Evolutionary conservation across 495 filamentous ascomycete genomes (phyloP), one percentile per base, ranked within the genome.

Genomic region (Coniosporium apollinis): DNA sequence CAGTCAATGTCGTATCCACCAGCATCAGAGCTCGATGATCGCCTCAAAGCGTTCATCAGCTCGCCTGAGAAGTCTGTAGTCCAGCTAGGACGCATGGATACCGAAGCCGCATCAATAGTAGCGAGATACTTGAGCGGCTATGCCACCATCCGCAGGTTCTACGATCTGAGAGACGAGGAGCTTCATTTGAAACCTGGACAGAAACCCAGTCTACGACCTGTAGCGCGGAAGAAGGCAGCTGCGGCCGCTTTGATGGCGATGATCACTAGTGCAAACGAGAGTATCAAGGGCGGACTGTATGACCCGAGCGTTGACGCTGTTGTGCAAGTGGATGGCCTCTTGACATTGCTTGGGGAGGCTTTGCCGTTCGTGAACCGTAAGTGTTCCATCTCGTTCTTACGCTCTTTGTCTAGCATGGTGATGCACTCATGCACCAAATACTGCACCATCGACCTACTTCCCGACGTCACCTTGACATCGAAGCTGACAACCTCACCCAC

Each of bases 61-160:
- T 68, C 75, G 28, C 77, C 81, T 7, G 74, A 72, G 47, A 45
- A 64, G 8, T 72, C 74, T 8, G 63, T 92, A 19, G 67, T 71
- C 20, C 54, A 67, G 11, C 67, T 81, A 32, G 74, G 77, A 0
- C 58, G 63, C 19, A 56, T 69, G 13, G 83, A 92, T 51, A 59
- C 70, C 22, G 77, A 83, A 45, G 84, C 81, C 7, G 85, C 85
- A 16, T 65, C 73, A 37, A 70, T 89, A 7, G 62, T 94, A 1
- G 79, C 81, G 32, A 76, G 71, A 40, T 74, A 82, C 49, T 69
- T 92, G n/a, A 84, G 77, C 50, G 86, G 86, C 22, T 94, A 93
- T 46, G 86, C 83, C 22, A 85, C 79, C 0, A 62, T 94, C 4
- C 72, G 85, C 11, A 75, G 75, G 43, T 93, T 85, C 58, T 94